A percentile compares a stretch with the other conserved stretches of the same genome.
Evolutionary conservation across 345 rosid genomes (phyloP).

Genomic region (Arabidopsis suecica): DNA sequence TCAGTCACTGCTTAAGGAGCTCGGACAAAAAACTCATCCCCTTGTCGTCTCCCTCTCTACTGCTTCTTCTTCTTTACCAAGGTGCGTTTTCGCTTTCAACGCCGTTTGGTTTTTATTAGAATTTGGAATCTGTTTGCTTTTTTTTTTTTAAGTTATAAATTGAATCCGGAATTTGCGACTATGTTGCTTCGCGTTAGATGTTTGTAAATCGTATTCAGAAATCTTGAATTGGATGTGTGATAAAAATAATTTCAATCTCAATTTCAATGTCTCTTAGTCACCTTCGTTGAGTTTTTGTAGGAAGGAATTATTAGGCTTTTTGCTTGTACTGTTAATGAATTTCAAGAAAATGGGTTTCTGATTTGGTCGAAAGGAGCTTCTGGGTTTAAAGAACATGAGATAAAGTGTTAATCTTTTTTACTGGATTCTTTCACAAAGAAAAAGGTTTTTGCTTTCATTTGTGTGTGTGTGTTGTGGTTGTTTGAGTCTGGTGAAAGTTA

Average conservation of each 20-base stretch:
- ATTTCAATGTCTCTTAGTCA: not conserved
- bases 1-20: slow-evolving; percentile 5
- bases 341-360: not conserved
- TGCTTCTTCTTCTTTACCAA: not conserved
- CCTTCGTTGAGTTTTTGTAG: not conserved
- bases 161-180: not conserved
- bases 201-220: not conserved
- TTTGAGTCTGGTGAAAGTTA: slow-evolving; percentile 3
- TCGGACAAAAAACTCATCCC: not conserved
- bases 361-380: not conserved
- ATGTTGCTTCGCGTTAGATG: not conserved
- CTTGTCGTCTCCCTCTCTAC: not conserved
- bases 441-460: slow-evolving; percentile 1
- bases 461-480: not conserved
- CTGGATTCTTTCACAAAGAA: not conserved
- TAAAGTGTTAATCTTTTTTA: not conserved
- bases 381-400: not conserved
- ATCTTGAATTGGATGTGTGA: not conserved
- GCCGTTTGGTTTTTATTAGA: not conserved
- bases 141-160: no score
- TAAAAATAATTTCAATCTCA: not conserved
- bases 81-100: not conserved
- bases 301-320: not conserved
- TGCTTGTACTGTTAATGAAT: not conserved
- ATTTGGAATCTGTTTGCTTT: not conserved